Evolutionary conservation across 176 grass and related monocot species (phyloP), one percentile per base, ranked within the genome.

Genomic region (Paspalum vaginatum): DNA sequence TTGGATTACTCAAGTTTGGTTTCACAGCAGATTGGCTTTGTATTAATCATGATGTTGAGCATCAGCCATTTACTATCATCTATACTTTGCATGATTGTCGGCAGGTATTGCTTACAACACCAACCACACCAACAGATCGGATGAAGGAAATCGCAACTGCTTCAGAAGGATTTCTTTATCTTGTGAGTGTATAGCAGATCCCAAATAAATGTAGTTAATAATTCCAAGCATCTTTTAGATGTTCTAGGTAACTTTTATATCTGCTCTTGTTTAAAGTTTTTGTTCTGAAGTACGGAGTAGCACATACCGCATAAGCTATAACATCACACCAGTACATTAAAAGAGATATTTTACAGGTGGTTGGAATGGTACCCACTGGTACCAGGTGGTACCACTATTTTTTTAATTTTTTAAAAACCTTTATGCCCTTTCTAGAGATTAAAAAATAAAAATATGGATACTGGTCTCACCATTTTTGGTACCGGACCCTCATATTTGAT

Each of bases 151-250:
- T 97, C 52, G 87, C 91, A 70, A 79, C 89, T 80, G 89, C 85
- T 90, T 88, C 94, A 69, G 87, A 97, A 92, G 94, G 94, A 70
- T 97, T 92, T 80, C n/a, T 97, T 25, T 97, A 97, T 56, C 91
- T 97, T 76, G 94, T 97, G 79, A 87, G 84, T 85, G 53, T 15
- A 50, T 66, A 75, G 42, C 83, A 53, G 15, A 68, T 8, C 67
- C 67, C 17, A 77, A n/a, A 44, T 39, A 32, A 32, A 46, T 79
- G 72, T 84, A 79, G 50, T 14, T 22, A 17, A 2, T 8, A 58
- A 5, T 65, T 59, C 7, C 0, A 32, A 38, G 59, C 32, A 61
- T 5, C 4, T 41, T 25, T 53, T 14, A 48, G 37, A 27, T 74
- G 1, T 46, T 74, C 3, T 8, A 8, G 4, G 9, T 32, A 32